Percentiles rank a stretch among this genome's conserved stretches.
These are phyloP conservation scores for Fragilariopsis cylindrus DNA, from an alignment of 108 stramenopile genomes.

Conservation along the genomic window DNA sequence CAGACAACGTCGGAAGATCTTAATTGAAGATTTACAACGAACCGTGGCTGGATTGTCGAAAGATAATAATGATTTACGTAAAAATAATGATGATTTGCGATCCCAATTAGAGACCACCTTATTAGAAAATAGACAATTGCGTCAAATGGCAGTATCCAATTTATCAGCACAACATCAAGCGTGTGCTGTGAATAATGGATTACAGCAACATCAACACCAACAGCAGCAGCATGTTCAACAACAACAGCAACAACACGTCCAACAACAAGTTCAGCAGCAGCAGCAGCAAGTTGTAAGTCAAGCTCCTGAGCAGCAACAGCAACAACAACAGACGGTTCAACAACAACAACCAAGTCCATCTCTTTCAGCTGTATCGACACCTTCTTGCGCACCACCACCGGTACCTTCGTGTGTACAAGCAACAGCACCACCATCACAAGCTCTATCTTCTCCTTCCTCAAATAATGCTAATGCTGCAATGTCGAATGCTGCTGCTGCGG, in stretches of 20 bases:
- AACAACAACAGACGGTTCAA: not conserved
- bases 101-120: conserved; percentile 40
- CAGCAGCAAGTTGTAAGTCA: conserved; percentile 6
- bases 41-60: conserved; percentile 44
- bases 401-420: not conserved
- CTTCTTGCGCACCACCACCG: not conserved
- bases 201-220: not conserved
- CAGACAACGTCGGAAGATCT: conserved; percentile 52
- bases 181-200: not conserved
- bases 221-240: conserved; percentile 1
- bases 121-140: conserved; percentile 40
- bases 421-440: not conserved
- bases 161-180: conserved; percentile 10
- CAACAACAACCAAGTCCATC: not conserved
- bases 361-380: not conserved
- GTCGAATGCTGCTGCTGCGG: too few species aligned
- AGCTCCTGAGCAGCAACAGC: not conserved
- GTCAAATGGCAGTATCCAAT: conserved; percentile 1
- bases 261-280: not conserved
- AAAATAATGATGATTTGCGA: conserved; percentile 41
- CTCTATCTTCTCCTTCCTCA: not conserved
- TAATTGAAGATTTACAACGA: conserved; percentile 55
- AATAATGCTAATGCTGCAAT: too few species aligned
- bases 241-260: not conserved
- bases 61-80: conserved; percentile 43